Conservation (phyloP, 2,329 filamentous ascomycete species). For the Sclerotinia borealis region DNA sequence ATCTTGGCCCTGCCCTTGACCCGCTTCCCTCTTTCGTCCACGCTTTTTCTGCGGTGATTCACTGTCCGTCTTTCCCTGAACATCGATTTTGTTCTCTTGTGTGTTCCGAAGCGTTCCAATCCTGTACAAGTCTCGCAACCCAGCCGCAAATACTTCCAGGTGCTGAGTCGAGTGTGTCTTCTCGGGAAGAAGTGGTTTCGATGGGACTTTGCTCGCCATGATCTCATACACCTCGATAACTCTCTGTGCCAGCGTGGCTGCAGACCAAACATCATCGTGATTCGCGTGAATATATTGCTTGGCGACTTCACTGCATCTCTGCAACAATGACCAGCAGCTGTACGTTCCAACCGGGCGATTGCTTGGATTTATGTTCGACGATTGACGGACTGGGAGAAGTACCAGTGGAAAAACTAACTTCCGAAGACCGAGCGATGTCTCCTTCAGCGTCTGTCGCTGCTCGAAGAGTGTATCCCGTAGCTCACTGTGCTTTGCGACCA, state of each 20-base stretch:
- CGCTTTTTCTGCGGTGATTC: neutral
- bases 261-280: neutral
- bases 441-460: neutral
- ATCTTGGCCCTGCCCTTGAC: neutral
- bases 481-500: neutral
- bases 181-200: rapidly evolving
- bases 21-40: neutral
- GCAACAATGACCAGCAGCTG: neutral
- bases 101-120: neutral
- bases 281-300: neutral
- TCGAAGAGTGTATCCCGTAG: neutral
- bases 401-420: neutral
- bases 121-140: neutral
- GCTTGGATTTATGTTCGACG: neutral
- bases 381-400: neutral
- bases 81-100: neutral
- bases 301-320: rapidly evolving
- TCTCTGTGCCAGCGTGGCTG: neutral
- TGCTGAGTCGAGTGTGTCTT: neutral
- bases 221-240: neutral
- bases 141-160: neutral
- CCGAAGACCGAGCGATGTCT: neutral
- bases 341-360: rapidly evolving
- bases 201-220: neutral
- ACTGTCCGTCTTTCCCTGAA: neutral